Evolutionary conservation across 176 grass and related monocot genomes (phyloP).

Genomic region (Cenchrus purpureus): DNA sequence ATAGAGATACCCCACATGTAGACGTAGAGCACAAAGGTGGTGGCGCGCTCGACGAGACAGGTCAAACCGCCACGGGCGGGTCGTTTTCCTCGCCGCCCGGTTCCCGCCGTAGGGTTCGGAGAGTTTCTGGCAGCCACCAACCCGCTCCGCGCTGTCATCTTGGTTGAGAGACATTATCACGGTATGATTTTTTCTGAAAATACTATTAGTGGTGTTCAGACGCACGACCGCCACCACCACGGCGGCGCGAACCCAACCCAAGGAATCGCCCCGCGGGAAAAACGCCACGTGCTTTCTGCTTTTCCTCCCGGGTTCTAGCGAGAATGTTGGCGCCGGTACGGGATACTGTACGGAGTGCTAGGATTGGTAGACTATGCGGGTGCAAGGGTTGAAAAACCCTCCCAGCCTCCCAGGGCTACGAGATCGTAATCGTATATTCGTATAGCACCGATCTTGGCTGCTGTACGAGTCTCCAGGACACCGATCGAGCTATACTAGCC

Average conservation of each 20-base stretch:
- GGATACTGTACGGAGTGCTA: not conserved
- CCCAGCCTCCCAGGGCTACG: not conserved
- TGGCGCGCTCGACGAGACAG: not conserved
- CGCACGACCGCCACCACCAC: not conserved
- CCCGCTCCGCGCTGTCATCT: no score
- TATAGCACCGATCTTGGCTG: not conserved
- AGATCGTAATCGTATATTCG: not conserved
- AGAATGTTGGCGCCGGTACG: conserved; percentile 1
- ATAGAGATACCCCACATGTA: not conserved
- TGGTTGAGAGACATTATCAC: no score
- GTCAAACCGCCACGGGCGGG: not conserved
- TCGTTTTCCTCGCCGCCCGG: not conserved
- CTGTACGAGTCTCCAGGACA: not conserved
- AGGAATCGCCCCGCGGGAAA: not conserved
- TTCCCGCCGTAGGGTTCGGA: not conserved
- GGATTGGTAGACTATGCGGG: not conserved
- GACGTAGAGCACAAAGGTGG: not conserved
- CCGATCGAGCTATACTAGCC: not conserved
- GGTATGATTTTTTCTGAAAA: no score
- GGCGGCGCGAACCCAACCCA: no score
- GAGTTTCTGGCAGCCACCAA: not conserved
- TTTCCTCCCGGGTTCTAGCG: not conserved
- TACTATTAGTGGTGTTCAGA: no score
- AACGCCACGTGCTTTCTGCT: conserved; percentile 11
- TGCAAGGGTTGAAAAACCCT: not conserved